Evolutionary conservation across 2,329 filamentous ascomycete species (phyloP), one percentile per base, ranked within the genome.

Genomic region (Colletotrichum trifolii): DNA sequence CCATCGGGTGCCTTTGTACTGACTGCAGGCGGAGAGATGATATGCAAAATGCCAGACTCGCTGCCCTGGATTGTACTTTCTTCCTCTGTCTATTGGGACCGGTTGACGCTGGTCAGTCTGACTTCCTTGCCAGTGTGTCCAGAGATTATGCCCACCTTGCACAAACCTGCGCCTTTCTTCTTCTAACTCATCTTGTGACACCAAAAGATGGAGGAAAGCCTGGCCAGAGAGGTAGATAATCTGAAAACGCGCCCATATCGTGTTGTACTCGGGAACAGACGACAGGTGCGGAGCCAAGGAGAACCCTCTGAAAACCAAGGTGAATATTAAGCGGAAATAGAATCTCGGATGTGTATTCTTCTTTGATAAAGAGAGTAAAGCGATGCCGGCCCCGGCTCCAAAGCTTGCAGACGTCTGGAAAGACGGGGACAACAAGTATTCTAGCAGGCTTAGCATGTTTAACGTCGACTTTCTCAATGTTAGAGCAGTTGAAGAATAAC

Each of bases 141-240:
- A 43, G 7, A 6, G 9, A 2, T 8, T 13, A 1, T 4, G 33
- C 45, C 33, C 17, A 47, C 45, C 33, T 17, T 47, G 2, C 4
- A 47, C 45, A 6, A 47, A 47, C 6, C 6, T 47, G n/a, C 45
- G 45, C 33, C 45, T 47, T 17, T 47, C 45, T 17, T 17, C 45
- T 33, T 47, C 45, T 17, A 47, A 4, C n/a, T 47, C 45, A 47
- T 47, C 45, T 11, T 47, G 45, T 1, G n/a, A 33, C 8, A 33
- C 17, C 8, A 47, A 17, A n/a, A 47, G 8, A 10, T 47, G 45
- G 11, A 47, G 15, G 17, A 47, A 47, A 17, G 45, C 17, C 17
- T 47, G 45, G n/a, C 45, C 45, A 8, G 45, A 47, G 11, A 47
- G 45, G 17, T 47, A 47, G 45, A 47, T 47, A 17, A 47, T 47